Base-by-base conservation (phyloP, 805 yeast genomes). In the Suhomyces tanzawaensis region DNA sequence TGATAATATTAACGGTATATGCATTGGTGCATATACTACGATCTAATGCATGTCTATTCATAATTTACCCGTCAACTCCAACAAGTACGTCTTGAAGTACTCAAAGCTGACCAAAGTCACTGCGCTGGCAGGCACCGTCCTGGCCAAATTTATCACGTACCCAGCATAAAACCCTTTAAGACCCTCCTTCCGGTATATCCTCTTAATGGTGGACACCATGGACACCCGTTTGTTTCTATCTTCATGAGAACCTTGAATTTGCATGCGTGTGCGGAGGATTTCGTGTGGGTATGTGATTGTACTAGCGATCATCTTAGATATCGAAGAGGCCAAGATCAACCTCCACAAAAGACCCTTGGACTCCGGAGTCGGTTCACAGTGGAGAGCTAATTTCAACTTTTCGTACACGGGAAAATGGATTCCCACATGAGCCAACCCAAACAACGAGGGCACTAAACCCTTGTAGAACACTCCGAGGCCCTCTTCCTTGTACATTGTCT, bases 351-450 rank as follows among this genome's bases (percentile, higher is more conserved):
- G 36, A 34, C 35, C 31, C 23, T 36, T 44, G 5, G 24, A n/a
- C 19, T 14, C 16, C 5, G 35, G 7, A 5, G 24, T 13, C 18
- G 32, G 27, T 14, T 47, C 57, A 13, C 36, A 33, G 17, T 33
- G 29, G 19, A 85, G 70, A 22, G 69, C n/a, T 15, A 58, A 57
- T 55, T 91, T 91, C 46, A 91, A 68, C 49, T 78, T 72, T 55
- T 91, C 99, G 59, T 91, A 91, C 7, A 89, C 78, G 21, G 98
- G 98, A 71, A 91, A 91, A 62, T 91, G 98, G 36, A 91, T 85
- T 1, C 97, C 98, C 30, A 91, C 98, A 59, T 91, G 98, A 28
- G 86, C 69, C 22, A 91, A 71, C 0, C 99, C 99, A 51, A 91
- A 77, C 41, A 91, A 69, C 0, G 97, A 90, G 1, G 98, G 96